A percentile compares a stretch with the other conserved stretches of the same genome.
These are phyloP conservation scores for Mortierella sp. DNA, from an alignment of 371 early-diverging fungal species.

Conservation along the genomic window DNA sequence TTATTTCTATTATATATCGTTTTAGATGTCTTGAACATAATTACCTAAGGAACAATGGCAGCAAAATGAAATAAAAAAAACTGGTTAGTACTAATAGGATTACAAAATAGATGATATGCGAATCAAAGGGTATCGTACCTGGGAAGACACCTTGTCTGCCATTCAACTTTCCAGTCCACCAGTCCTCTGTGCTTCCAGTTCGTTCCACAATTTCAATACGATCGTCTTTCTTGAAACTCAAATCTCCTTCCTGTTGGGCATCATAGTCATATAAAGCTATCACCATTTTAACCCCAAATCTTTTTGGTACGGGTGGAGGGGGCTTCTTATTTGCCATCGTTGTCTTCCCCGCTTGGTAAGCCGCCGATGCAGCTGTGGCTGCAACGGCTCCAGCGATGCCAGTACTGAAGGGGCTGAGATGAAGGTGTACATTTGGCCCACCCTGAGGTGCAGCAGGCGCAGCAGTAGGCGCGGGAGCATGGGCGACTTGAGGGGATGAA, in stretches of 20 bases:
- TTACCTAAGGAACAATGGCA: constrained; percentile 41
- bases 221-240: constrained; percentile 77
- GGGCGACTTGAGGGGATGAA: constrained; percentile 15
- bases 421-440: constrained; percentile 49
- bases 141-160: constrained; percentile 79
- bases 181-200: constrained; percentile 72
- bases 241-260: constrained; percentile 77
- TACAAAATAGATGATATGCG: neutral
- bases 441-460: constrained; percentile 13
- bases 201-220: constrained; percentile 73
- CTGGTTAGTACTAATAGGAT: neutral
- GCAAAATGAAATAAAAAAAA: neutral
- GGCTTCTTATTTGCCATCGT: constrained; percentile 30
- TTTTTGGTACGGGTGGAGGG: constrained; percentile 48
- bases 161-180: constrained; percentile 82
- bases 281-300: constrained; percentile 58
- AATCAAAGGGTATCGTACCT: constrained; percentile 39
- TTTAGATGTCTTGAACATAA: constrained; percentile 46
- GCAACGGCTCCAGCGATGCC: constrained; percentile 43
- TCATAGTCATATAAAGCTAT: constrained; percentile 81
- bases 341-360: constrained; percentile 30
- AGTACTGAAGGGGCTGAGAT: constrained; percentile 50
- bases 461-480: constrained; percentile 22
- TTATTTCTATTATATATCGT: no score
- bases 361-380: constrained; percentile 40